These are phyloP conservation scores for Pichia sp. DNA, from an alignment of 1,139 yeast genomes.

Conservation along the genomic window DNA sequence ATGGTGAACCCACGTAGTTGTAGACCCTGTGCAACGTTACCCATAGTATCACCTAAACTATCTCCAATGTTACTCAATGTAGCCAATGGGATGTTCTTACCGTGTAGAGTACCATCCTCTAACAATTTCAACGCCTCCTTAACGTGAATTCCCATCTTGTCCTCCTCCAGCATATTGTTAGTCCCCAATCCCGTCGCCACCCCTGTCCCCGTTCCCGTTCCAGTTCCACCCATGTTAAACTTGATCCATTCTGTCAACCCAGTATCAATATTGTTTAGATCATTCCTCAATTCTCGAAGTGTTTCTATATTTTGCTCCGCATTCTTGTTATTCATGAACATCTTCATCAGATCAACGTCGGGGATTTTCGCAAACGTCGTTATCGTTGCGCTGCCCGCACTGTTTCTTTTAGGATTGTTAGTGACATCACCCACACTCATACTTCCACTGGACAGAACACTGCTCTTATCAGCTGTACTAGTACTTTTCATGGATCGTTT, in stretches of 20 bases:
- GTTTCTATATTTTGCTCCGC: conserved; percentile 3
- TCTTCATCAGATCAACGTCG: conserved; percentile 5
- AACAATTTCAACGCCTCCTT: conserved; percentile 5
- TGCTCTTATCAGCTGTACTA: no score
- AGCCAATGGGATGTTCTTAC: conserved; percentile 1
- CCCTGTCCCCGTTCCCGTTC: no score
- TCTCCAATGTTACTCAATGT: background rate
- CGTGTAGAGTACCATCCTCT: conserved; percentile 4
- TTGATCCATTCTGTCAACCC: conserved; percentile 9
- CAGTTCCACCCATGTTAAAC: conserved; percentile 10
- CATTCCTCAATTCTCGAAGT: conserved; percentile 3
- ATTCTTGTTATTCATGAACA: conserved; percentile 4
- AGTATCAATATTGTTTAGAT: conserved; percentile 6
- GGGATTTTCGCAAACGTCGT: conserved; percentile 4
- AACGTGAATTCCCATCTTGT: conserved; percentile 8
- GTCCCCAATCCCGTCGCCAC: no score
- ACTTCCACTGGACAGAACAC: no score
- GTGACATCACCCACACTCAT: no score
- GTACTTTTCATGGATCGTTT: no score
- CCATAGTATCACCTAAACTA: conserved; percentile 10
- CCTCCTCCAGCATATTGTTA: conserved; percentile 9
- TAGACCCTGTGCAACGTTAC: conserved; percentile 8
- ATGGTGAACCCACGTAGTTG: conserved; percentile 4
- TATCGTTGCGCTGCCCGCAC: background rate
- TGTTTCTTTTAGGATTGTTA: background rate